Evolutionary conservation across 164 flowering plant genomes (phyloP).

Genomic region (Stephania cephalantha): DNA sequence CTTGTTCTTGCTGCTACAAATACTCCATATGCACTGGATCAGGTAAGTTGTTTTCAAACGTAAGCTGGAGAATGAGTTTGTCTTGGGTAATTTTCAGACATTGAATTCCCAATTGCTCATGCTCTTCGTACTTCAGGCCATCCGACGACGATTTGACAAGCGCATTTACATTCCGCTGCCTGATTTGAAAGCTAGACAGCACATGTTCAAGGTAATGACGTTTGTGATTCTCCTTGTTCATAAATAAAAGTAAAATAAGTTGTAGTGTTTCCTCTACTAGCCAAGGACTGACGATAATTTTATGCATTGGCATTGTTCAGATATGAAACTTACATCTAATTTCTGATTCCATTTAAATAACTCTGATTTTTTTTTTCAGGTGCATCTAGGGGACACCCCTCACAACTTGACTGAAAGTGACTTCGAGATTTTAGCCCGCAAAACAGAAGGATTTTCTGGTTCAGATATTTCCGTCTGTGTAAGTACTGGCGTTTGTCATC

Average conservation of each 20-base stretch:
- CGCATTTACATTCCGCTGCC: slow-evolving; percentile 98
- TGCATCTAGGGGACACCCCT: slow-evolving; percentile 97
- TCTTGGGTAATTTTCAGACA: neutral
- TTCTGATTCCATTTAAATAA: neutral
- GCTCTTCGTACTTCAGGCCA: slow-evolving; percentile 45
- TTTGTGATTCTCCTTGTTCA: no score
- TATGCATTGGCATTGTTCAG: neutral
- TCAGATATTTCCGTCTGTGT: slow-evolving; percentile 96
- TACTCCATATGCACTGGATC: slow-evolving; percentile 97
- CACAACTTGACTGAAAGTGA: slow-evolving; percentile 88
- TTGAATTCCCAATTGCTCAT: slow-evolving; percentile 5
- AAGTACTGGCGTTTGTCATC: slow-evolving; percentile 25
- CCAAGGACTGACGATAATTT: neutral
- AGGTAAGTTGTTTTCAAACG: slow-evolving; percentile 40
- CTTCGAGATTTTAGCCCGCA: slow-evolving; percentile 71
- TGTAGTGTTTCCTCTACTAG: neutral
- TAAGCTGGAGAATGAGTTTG: neutral
- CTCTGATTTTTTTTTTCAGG: slow-evolving; percentile 35
- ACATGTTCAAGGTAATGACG: slow-evolving; percentile 80
- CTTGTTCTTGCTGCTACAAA: slow-evolving; percentile 99
- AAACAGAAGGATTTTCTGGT: slow-evolving; percentile 93
- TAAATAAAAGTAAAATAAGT: no score
- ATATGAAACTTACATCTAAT: neutral
- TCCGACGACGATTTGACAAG: slow-evolving; percentile 91
- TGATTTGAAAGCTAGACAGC: slow-evolving; percentile 86